Conservation (phyloP, 2,329 filamentous ascomycete genomes). For the Rutstroemia sp. region DNA sequence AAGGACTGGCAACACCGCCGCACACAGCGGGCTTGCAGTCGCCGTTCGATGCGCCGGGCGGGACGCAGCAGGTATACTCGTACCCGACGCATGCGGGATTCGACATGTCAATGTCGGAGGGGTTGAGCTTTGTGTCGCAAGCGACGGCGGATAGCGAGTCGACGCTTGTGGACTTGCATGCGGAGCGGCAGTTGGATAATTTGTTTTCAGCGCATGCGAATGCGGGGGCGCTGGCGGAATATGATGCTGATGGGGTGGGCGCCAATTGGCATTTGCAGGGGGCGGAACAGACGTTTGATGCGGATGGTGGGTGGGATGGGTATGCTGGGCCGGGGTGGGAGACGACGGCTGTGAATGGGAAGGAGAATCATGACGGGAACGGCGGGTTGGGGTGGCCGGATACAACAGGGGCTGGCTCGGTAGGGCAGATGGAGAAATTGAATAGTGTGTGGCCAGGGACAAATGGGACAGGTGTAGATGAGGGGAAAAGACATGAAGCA, state of each 20-base stretch:
- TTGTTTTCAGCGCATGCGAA: background rate
- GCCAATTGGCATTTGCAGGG: background rate
- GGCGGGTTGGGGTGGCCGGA: conserved; percentile 3
- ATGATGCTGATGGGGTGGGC: background rate
- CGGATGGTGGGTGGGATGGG: background rate
- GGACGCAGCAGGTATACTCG: conserved; percentile 3
- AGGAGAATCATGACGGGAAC: background rate
- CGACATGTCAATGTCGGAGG: conserved; percentile 17
- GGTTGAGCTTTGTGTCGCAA: conserved; percentile 33
- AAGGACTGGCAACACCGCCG: conserved; percentile 50
- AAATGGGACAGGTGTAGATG: background rate
- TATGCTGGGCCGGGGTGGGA: background rate
- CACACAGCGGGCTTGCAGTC: conserved; percentile 43
- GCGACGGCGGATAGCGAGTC: conserved; percentile 24
- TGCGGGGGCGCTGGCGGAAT: background rate
- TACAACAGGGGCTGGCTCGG: background rate
- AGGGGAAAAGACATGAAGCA: background rate
- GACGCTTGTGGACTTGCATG: conserved; percentile 1
- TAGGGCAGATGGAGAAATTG: background rate
- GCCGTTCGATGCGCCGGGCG: conserved; percentile 14
- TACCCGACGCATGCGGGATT: conserved; percentile 11
- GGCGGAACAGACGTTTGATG: background rate
- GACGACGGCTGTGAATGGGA: background rate
- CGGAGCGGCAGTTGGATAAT: background rate
- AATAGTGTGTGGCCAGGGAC: background rate